Percentiles rank a stretch among this genome's conserved stretches.
These are phyloP conservation scores for Collybia sp. DNA, from an alignment of 768 basidiomycete genomes.

Conservation along the genomic window DNA sequence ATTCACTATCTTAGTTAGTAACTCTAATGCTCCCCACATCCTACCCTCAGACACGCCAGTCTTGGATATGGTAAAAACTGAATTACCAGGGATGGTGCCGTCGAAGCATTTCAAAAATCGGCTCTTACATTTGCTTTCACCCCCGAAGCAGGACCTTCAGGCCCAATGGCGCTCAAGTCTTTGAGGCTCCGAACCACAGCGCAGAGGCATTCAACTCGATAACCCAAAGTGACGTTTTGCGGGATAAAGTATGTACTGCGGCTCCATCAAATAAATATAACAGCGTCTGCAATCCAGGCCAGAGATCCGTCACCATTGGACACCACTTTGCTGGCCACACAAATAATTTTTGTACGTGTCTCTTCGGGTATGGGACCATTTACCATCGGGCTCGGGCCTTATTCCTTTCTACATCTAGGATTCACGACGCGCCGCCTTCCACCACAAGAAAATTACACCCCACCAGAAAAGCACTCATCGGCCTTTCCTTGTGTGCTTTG, in stretches of 20 bases:
- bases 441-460: constrained; percentile 54
- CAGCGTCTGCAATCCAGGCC: constrained; percentile 48
- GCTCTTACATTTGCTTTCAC: too few relatives aligned
- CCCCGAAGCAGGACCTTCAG: too few relatives aligned
- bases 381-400: not conserved
- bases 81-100: too few relatives aligned
- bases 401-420: constrained; percentile 29
- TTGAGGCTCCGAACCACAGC: not conserved
- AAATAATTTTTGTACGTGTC: constrained; percentile 80
- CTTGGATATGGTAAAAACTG: too few relatives aligned
- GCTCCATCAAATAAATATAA: not conserved
- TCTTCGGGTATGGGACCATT: constrained; percentile 45
- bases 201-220: not conserved
- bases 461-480: constrained; percentile 54
- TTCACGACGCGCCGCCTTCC: constrained; percentile 48
- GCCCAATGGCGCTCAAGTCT: too few relatives aligned
- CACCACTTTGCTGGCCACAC: constrained; percentile 79
- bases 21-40: too few relatives aligned
- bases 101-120: too few relatives aligned
- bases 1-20: too few relatives aligned
- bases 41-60: too few relatives aligned
- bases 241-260: constrained; percentile 66
- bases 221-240: constrained; percentile 72
- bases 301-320: constrained; percentile 61
- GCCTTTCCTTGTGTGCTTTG: constrained; percentile 72